A percentile compares a stretch with the other conserved stretches of the same genome.
phyloP scores from a whole-genome alignment of 352 stramenopile species.

The Phytophthora cajani region DNA sequence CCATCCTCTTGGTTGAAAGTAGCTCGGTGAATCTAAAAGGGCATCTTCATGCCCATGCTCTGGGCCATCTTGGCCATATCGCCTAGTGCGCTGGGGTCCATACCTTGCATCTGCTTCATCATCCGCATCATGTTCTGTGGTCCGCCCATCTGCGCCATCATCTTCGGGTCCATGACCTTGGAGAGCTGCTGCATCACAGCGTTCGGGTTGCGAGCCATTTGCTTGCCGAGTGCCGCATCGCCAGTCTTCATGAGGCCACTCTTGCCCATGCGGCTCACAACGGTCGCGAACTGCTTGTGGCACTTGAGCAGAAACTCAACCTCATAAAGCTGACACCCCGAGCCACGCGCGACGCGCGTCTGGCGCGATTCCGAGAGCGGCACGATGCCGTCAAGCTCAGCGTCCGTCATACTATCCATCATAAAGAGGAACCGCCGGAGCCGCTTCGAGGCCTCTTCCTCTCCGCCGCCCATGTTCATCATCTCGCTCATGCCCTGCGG shows the following conservation, averaged over 20 bases:
- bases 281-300: constrained; percentile 96
- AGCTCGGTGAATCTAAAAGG: constrained; percentile 56
- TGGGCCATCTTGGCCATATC: constrained; percentile 85
- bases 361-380: constrained; percentile 74
- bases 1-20: constrained; percentile 1
- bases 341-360: constrained; percentile 91
- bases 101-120: constrained; percentile 95
- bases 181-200: constrained; percentile 97
- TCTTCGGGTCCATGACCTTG: constrained; percentile 94
- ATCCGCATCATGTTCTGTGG: constrained; percentile 92
- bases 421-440: constrained; percentile 99
- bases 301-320: constrained; percentile 95
- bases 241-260: constrained; percentile 92
- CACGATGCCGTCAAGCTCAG: constrained; percentile 95
- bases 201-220: constrained; percentile 97
- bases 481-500: constrained; percentile 90
- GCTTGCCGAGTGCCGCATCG: constrained; percentile 89
- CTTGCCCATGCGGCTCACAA: constrained; percentile 98
- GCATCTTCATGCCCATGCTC: constrained; percentile 83
- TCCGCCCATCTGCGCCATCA: constrained; percentile 89
- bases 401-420: constrained; percentile 99
- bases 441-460: constrained; percentile 92
- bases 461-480: constrained; percentile 91
- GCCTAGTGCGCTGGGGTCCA: constrained; percentile 74
- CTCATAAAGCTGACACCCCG: constrained; percentile 87